phyloP scores from a whole-genome alignment of 441 rosid species.

The Manihot esculenta region DNA sequence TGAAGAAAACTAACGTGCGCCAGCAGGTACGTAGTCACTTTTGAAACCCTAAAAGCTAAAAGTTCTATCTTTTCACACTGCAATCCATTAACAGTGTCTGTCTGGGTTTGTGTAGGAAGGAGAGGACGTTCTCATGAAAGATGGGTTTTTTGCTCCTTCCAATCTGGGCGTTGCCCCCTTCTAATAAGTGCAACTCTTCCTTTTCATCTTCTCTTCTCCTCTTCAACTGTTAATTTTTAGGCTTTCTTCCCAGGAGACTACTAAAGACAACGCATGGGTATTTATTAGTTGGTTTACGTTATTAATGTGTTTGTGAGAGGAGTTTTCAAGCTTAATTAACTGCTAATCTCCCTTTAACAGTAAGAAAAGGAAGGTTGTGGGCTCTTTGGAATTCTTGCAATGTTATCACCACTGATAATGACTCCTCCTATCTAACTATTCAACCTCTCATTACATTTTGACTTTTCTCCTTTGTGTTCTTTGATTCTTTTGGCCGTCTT shows the following conservation, averaged over 20 bases:
- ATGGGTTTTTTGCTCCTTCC: conserved; percentile 66
- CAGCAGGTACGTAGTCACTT: conserved; percentile 53
- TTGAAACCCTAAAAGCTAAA: conserved; percentile 23
- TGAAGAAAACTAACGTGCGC: conserved; percentile 77
- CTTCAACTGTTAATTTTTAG: conserved; percentile 12
- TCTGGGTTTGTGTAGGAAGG: conserved; percentile 49
- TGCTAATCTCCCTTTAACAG: conserved; percentile 17
- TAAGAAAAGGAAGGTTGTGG: conserved; percentile 10
- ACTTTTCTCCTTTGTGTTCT: too few relatives aligned
- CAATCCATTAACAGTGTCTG: too few relatives aligned
- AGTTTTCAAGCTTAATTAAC: conserved; percentile 18
- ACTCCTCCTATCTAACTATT: too few relatives aligned
- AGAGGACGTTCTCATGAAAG: conserved; percentile 74
- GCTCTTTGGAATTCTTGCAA: background rate
- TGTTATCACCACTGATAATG: background rate
- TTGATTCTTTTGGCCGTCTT: too few relatives aligned
- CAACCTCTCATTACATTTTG: too few relatives aligned
- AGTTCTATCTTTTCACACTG: background rate
- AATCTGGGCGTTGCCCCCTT: conserved; percentile 72
- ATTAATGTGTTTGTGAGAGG: conserved; percentile 15
- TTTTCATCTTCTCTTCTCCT: background rate
- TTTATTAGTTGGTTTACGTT: conserved; percentile 4
- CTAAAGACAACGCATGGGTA: background rate
- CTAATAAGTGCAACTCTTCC: conserved; percentile 27
- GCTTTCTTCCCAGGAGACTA: background rate